Evolutionary conservation across 2,329 filamentous ascomycete species (phyloP).

Genomic region (Nemania sp.): DNA sequence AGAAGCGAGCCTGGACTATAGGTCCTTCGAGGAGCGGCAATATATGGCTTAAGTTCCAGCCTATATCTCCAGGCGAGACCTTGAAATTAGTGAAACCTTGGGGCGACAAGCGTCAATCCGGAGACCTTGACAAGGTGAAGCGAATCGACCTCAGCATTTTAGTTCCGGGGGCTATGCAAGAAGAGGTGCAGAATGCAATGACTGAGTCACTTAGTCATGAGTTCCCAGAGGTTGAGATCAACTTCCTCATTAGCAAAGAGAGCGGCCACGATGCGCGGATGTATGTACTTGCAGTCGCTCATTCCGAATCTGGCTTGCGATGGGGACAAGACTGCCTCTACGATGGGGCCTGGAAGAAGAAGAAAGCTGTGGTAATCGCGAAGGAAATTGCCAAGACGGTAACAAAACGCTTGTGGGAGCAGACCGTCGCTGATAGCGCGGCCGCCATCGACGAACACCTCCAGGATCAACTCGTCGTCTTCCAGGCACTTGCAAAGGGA

Average conservation of each 20-base stretch:
- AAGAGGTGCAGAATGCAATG: conserved; percentile 46
- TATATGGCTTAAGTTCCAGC: conserved; percentile 51
- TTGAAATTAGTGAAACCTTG: conserved; percentile 43
- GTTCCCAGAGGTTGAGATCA: conserved; percentile 49
- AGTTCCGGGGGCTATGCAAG: conserved; percentile 49
- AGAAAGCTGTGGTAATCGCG: conserved; percentile 40
- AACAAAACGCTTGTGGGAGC: conserved; percentile 49
- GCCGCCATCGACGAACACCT: conserved; percentile 57
- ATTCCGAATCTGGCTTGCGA: conserved; percentile 48
- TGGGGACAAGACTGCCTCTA: conserved; percentile 55
- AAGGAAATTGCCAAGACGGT: conserved; percentile 50
- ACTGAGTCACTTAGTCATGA: conserved; percentile 44
- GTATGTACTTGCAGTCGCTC: conserved; percentile 61
- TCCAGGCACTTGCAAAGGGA: conserved; percentile 61
- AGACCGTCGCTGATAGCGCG: conserved; percentile 49
- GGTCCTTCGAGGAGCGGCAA: conserved; percentile 48
- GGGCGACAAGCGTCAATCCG: conserved; percentile 17
- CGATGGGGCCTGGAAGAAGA: conserved; percentile 46
- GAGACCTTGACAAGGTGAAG: conserved; percentile 42
- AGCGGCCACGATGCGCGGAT: conserved; percentile 55
- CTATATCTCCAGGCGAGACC: conserved; percentile 42
- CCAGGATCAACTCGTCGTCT: conserved; percentile 64
- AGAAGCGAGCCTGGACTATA: conserved; percentile 54
- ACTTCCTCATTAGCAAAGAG: conserved; percentile 54
- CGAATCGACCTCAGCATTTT: conserved; percentile 56